Base-by-base conservation (phyloP, 306 rosid species). In the Pterocarpus macrocarpus region DNA sequence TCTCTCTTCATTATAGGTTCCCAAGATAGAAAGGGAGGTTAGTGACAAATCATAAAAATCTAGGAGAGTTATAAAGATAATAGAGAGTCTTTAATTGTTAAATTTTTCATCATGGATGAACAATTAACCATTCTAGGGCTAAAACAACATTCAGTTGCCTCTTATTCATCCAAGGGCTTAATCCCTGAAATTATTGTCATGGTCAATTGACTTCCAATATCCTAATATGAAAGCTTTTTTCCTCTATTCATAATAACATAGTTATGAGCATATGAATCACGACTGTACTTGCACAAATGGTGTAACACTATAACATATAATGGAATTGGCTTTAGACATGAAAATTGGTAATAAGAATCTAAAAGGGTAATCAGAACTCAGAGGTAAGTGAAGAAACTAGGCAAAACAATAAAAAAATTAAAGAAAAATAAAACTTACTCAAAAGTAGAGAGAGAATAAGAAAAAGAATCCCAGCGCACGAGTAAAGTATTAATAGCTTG, bases 401-500 rank as follows among this genome's bases (percentile, higher is more conserved):
- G 17, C 38, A 75, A 44, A 36, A 71, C 34, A 39, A 73, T 58
- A 22, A 36, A 83, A 83, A 43, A 17, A 49, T 58, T 67, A 76
- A 72, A 67, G 56, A 53, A 73, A 63, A 61, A 56, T 17, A 82
- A 73, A 77, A 92, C 99, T 88, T 88, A 95, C 99, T 69, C 58
- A 86, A 77, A 45, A 95, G 99, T 45, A 95, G 89, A 45, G 97
- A 90, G 77, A 91, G 82, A 71, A 95, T 90, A 73, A 95, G 97
- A 77, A 93, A 83, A 45, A 95, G 93, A 83, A 95, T 87, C 76
- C 99, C 98, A 4, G 95, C 98, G 3, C 99, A 95, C 0, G 96
- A 91, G 92, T 95, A 95, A 79, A 95, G 97, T 86, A 93, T 90
- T 79, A 95, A 70, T 56, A 96, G 86, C 89, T 96, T 96, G 98